Evolutionary conservation across 495 filamentous ascomycete genomes (phyloP).

Genomic region (Aspergillus sclerotioniger): DNA sequence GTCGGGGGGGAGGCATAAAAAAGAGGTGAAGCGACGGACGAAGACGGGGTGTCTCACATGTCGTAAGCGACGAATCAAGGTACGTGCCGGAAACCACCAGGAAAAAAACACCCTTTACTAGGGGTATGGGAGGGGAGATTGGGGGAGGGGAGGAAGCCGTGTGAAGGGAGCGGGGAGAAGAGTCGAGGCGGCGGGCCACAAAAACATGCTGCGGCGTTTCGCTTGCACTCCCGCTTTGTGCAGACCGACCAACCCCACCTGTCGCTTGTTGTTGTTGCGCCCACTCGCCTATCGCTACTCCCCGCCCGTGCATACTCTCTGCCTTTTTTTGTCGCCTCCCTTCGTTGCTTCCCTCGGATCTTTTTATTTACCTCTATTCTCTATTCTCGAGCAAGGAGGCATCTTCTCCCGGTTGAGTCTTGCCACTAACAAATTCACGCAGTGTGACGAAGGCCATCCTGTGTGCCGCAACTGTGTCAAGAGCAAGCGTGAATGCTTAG

Average conservation of each 20-base stretch:
- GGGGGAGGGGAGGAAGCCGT: conserved; percentile 10
- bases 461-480: conserved; percentile 96
- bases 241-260: conserved; percentile 31
- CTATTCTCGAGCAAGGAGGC: conserved; percentile 9
- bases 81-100: conserved; percentile 48
- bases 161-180: conserved; percentile 14
- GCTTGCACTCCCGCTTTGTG: conserved; percentile 38
- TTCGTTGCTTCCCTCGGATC: conserved; percentile 19
- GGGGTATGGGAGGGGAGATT: neutral
- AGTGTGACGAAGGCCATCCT: conserved; percentile 97
- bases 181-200: conserved; percentile 25
- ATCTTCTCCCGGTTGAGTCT: conserved; percentile 3
- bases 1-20: conserved; percentile 84
- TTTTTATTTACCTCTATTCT: conserved; percentile 14
- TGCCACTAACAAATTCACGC: neutral
- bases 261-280: conserved; percentile 23
- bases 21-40: conserved; percentile 97
- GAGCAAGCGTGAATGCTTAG: conserved; percentile 94
- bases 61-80: conserved; percentile 97
- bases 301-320: conserved; percentile 2
- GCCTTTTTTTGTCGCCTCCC: conserved; percentile 25
- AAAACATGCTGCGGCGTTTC: conserved; percentile 28
- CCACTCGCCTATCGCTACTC: conserved; percentile 11
- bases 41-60: conserved; percentile 98
- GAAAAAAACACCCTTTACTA: neutral